Base-by-base conservation (phyloP, 78 protist species). In the Emiliania huxleyi region DNA sequence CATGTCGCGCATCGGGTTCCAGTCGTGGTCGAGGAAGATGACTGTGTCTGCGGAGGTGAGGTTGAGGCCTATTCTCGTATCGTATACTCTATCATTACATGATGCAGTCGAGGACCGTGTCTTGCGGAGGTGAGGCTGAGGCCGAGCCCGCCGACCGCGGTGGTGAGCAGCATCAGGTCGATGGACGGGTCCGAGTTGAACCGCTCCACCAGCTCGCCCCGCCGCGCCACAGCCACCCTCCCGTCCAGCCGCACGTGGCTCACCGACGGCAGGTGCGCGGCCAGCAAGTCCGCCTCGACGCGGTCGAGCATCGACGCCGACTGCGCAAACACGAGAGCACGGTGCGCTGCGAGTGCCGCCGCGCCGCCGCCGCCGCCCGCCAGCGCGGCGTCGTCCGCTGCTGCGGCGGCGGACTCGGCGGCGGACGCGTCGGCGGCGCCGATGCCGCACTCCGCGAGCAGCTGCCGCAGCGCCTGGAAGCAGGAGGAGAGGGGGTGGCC, bases 61-160 rank as follows among this genome's bases (percentile, higher is more conserved):
- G 75, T 12, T 42, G n/a, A n/a, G n/a, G n/a, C n/a, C n/a, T n/a
- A n/a, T n/a, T n/a, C n/a, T n/a, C n/a, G n/a, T n/a, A n/a, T n/a
- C n/a, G n/a, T n/a, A n/a, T n/a, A n/a, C n/a, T n/a, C n/a, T n/a
- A n/a, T n/a, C n/a, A n/a, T n/a, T n/a, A n/a, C 18, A 43, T 22
- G 15, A 46, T 87, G 26, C 15, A 5, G 52, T 3, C 45, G 92
- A 99, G 93, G 44, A 99, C 99, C 12, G 97, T 96, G 95, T 99
- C 99, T 1, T 2, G 99, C 99, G 43, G 98, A 97, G 2, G 99
- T 98, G 6, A 90, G 44, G 55, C 2, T 46, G 55, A 99, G 96
- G 62, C 99, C 99, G 29, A 97, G 95, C 33, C 99, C 99, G 33
- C 99, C 99, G 12, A 99, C 99, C 26, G 93, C 71, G 11, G 99